Evolutionary conservation across 768 basidiomycete genomes (phyloP).

Genomic region (Rhizopogon vesiculosus): DNA sequence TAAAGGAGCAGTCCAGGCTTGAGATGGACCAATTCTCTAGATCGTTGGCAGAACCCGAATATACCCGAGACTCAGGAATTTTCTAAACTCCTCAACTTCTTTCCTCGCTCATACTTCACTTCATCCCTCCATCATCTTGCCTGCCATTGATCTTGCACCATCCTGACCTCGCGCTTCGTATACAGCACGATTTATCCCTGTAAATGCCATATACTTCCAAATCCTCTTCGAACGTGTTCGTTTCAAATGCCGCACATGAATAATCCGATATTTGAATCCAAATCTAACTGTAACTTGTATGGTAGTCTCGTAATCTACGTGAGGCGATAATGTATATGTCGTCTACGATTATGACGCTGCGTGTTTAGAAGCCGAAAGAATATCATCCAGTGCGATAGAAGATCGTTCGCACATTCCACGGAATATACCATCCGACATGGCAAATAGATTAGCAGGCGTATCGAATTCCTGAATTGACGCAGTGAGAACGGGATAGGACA

Average conservation of each 20-base stretch:
- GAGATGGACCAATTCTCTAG: background rate
- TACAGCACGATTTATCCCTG: no score
- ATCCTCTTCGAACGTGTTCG: no score
- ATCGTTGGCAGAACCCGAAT: background rate
- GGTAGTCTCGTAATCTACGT: no score
- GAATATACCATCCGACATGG: conserved; percentile 62
- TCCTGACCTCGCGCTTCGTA: background rate
- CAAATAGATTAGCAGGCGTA: conserved; percentile 64
- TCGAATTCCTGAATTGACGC: conserved; percentile 61
- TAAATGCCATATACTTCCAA: no score
- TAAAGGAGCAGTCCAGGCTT: background rate
- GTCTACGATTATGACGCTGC: background rate
- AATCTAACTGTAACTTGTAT: no score
- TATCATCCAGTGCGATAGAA: conserved; percentile 49
- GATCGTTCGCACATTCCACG: conserved; percentile 70
- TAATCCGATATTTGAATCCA: no score
- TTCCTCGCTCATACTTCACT: background rate
- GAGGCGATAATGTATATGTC: no score
- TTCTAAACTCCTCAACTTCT: background rate
- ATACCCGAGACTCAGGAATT: background rate
- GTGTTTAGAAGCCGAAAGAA: conserved; percentile 33
- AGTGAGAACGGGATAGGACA: background rate
- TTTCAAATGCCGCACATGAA: no score
- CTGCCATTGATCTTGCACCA: background rate
- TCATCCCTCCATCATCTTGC: background rate